Percentiles rank a stretch among this genome's conserved stretches.
phyloP scores from a whole-genome alignment of 805 yeast genomes.

The Kurtzmaniella cleridarum region DNA sequence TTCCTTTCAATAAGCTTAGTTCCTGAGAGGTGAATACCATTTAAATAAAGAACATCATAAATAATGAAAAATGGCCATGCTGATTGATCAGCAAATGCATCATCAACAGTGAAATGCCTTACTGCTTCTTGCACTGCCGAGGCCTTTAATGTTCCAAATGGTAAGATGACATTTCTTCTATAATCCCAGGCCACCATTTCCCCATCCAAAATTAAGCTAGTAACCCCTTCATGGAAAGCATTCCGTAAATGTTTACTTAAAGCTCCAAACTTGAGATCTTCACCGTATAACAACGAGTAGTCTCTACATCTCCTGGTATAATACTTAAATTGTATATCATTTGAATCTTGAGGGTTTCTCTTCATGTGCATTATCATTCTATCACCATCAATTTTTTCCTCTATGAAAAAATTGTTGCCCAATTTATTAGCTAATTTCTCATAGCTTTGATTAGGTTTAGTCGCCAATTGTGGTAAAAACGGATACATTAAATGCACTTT shows the following conservation, averaged over 20 bases:
- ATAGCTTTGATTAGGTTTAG: slow-evolving; percentile 47
- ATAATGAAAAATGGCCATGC: slow-evolving; percentile 53
- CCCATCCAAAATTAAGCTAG: slow-evolving; percentile 64
- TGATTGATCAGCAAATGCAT: slow-evolving; percentile 26
- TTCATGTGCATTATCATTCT: slow-evolving; percentile 72
- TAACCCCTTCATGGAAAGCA: slow-evolving; percentile 34
- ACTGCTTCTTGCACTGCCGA: slow-evolving; percentile 55
- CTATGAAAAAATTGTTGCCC: slow-evolving; percentile 52
- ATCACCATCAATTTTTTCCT: slow-evolving; percentile 94
- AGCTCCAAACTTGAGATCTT: slow-evolving; percentile 42
- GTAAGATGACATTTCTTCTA: slow-evolving; percentile 48
- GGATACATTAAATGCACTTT: slow-evolving; percentile 44
- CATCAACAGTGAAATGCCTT: slow-evolving; percentile 32
- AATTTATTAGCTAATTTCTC: slow-evolving; percentile 45
- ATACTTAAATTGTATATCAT: slow-evolving; percentile 37
- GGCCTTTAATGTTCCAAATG: slow-evolving; percentile 76
- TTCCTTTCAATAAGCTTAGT: slow-evolving; percentile 55
- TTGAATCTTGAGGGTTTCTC: slow-evolving; percentile 28
- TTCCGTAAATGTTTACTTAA: slow-evolving; percentile 46
- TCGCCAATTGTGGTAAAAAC: slow-evolving; percentile 75
- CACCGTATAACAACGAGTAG: slow-evolving; percentile 67
- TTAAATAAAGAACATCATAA: slow-evolving; percentile 69
- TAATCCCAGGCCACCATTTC: slow-evolving; percentile 91
- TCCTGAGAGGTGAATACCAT: slow-evolving; percentile 57
- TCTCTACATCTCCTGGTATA: slow-evolving; percentile 69